Base-by-base conservation (phyloP, 1,139 yeast species). In the Blastobotrys proliferans region DNA sequence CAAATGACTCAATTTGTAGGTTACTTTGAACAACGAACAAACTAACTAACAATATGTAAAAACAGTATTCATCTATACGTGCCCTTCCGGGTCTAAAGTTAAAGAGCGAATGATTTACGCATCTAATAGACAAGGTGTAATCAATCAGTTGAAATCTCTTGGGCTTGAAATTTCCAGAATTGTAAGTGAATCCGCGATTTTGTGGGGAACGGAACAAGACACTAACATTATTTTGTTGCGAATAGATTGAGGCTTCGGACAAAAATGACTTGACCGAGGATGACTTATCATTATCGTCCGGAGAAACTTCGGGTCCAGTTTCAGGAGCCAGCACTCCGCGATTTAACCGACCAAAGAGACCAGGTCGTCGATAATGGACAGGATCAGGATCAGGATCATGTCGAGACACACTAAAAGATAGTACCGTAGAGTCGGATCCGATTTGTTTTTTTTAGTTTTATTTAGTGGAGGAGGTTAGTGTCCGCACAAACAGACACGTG, bases 71-170 rank as follows among this genome's bases (percentile, higher is more conserved):
- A 77, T 90, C 30, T 87, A 87, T 59, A 75, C 92, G 5, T 90
- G 97, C 62, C 97, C 98, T 2, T 79, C 94, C 0, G 88, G 92
- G 1, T 83, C 96, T 21, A 81, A 81, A 61, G 94, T 92, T 37
- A 84, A 83, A 62, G 94, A 88, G 44, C 76, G 97, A 54, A 92
- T 92, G 97, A 64, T 90, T 37, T 88, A 87, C 58, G 97, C 97
- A 1, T 76, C 95, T 2, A 82, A 81, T 50, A 83, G 88, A 56
- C 77, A 74, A 47, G 84, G 87, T 3, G 74, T 86, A 45, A 22
- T 40, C 10, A 10, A 9, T 21, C 35, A 40, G 29, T 22, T 40
- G 14, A 35, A 34, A 18, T 40, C 44, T 21, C 37, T 39, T 6
- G 51, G 51, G 14, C 26, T 53, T 25, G 40, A 41, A 10, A 44